These are phyloP conservation scores for Cetraspora pellucida DNA, from an alignment of 192 early-diverging fungal species.

Conservation along the genomic window DNA sequence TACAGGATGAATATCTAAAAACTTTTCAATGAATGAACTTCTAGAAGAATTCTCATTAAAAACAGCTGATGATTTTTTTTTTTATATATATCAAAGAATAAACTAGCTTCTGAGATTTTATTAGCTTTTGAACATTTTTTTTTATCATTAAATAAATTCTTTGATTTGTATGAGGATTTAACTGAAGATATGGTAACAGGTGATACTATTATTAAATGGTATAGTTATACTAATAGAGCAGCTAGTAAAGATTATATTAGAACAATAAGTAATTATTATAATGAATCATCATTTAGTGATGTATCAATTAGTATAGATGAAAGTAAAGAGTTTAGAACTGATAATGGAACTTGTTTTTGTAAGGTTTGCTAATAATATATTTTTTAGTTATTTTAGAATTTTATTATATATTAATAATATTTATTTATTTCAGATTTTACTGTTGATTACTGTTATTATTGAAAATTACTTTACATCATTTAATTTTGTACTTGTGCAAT, in stretches of 20 bases:
- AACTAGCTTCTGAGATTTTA: not conserved
- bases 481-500: no score
- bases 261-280: not conserved
- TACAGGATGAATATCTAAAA: not conserved
- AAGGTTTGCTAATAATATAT: not conserved
- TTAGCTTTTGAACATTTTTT: not conserved
- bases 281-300: not conserved
- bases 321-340: not conserved
- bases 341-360: conserved; percentile 6
- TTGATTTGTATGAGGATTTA: not conserved
- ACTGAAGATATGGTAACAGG: not conserved
- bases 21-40: not conserved
- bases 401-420: no score
- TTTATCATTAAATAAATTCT: not conserved
- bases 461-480: no score
- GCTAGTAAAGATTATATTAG: not conserved
- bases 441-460: no score
- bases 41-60: not conserved
- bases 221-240: not conserved
- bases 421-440: no score
- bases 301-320: conserved; percentile 6
- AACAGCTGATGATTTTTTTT: not conserved
- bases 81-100: not conserved
- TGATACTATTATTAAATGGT: not conserved
- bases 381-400: no score